A percentile compares a stretch with the other conserved stretches of the same genome.
Conservation (phyloP, 768 basidiomycete species). For the Rubroboletus satanas region DNA sequence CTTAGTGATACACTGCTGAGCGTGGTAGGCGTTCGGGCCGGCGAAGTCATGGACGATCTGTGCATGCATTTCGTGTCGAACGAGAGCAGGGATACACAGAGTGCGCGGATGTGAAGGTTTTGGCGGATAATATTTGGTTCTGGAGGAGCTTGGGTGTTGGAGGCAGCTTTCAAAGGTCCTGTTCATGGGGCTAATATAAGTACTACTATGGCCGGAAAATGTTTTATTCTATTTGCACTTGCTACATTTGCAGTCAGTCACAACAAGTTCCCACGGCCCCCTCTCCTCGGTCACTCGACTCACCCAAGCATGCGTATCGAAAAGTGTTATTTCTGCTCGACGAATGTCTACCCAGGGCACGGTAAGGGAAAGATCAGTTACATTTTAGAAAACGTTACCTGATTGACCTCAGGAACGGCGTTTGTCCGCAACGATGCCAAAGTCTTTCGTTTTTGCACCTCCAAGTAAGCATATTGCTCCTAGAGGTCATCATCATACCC, state of each 20-base stretch:
- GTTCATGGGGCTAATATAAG: not conserved
- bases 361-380: conserved; percentile 42
- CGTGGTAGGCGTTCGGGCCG: conserved; percentile 41
- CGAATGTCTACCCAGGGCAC: conserved; percentile 94
- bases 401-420: conserved; percentile 58
- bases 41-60: conserved; percentile 42
- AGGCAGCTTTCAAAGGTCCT: not conserved
- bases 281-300: not conserved
- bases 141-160: not conserved
- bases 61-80: conserved; percentile 6
- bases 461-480: conserved; percentile 61
- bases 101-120: conserved; percentile 8
- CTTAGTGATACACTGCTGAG: conserved; percentile 46
- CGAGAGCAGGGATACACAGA: not conserved
- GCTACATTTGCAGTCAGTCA: not conserved
- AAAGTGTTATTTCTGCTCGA: conserved; percentile 98
- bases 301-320: conserved; percentile 75
- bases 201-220: too few species aligned
- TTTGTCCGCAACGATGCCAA: conserved; percentile 99
- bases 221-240: not conserved
- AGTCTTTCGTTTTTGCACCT: conserved; percentile 96
- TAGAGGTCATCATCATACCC: conserved; percentile 1
- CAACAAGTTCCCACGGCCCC: conserved; percentile 23
- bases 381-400: not conserved
- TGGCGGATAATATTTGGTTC: not conserved